These are phyloP conservation scores for Pythium diclinum DNA, from an alignment of 352 stramenopile genomes.

Conservation along the genomic window DNA sequence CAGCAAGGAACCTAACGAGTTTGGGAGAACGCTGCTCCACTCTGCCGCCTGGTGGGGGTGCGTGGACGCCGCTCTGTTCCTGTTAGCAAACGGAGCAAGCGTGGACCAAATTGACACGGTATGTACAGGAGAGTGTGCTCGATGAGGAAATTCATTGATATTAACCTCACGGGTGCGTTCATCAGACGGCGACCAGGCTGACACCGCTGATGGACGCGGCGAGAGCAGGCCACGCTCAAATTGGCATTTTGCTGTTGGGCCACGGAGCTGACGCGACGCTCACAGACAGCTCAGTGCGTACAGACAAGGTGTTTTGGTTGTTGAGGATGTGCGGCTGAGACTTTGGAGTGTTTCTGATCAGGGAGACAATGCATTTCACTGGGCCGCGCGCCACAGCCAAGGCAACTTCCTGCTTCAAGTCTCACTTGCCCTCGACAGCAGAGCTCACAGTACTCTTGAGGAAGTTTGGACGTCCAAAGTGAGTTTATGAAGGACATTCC, in stretches of 20 bases:
- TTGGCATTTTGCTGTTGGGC: constrained; percentile 48
- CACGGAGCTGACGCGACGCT: constrained; percentile 42
- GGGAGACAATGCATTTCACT: constrained; percentile 76
- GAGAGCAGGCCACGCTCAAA: constrained; percentile 40
- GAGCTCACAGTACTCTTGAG: constrained; percentile 27
- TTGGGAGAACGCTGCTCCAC: constrained; percentile 61
- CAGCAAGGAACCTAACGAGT: constrained; percentile 41
- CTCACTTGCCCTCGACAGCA: constrained; percentile 36
- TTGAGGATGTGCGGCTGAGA: not conserved
- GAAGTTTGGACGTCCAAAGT: constrained; percentile 57
- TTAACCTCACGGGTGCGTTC: not conserved
- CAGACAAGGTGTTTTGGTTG: not conserved
- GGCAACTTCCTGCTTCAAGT: constrained; percentile 50
- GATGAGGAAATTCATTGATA: not conserved
- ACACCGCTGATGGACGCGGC: constrained; percentile 64
- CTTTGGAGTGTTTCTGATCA: constrained; percentile 5
- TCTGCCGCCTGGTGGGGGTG: constrained; percentile 50
- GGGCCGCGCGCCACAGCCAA: constrained; percentile 50
- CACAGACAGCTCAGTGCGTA: constrained; percentile 41
- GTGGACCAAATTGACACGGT: constrained; percentile 60
- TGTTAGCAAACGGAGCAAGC: constrained; percentile 43
- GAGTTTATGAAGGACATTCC: not conserved
- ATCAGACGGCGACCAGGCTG: constrained; percentile 41
- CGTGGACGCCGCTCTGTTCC: constrained; percentile 28
- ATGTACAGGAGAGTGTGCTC: not conserved